phyloP scores from a whole-genome alignment of 352 stramenopile genomes.

The Heterotrichella gracilis region DNA sequence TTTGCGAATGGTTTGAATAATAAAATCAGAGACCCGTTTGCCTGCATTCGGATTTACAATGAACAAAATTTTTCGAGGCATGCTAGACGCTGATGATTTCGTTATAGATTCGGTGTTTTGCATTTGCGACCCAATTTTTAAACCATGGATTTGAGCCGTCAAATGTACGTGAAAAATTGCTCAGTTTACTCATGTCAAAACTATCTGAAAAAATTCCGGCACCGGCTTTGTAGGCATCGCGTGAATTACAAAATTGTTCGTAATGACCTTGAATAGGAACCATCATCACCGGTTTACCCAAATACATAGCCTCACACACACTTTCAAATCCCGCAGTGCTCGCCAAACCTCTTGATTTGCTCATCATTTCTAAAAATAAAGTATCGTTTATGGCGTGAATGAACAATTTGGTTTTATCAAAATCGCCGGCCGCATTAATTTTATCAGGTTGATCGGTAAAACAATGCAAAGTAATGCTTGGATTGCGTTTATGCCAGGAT shows the following conservation, averaged over 20 bases:
- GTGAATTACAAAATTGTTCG: constrained; percentile 8
- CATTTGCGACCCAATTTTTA: constrained; percentile 7
- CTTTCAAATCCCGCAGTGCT: not conserved
- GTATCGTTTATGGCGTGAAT: not conserved
- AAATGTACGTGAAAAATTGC: not conserved
- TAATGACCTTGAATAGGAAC: not conserved
- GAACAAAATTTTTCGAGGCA: not conserved
- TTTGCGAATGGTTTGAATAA: not conserved
- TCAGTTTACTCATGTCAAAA: not conserved
- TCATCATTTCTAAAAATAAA: constrained; percentile 7
- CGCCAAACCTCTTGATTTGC: not conserved
- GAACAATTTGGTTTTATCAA: constrained; percentile 6
- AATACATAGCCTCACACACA: not conserved
- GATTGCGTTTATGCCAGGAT: not conserved
- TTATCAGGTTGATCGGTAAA: not conserved
- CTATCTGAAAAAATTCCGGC: constrained; percentile 5
- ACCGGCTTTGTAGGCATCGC: not conserved
- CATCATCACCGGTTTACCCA: not conserved
- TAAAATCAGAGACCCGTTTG: not conserved
- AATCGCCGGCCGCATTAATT: not conserved
- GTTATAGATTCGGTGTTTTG: not conserved
- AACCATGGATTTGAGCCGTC: not conserved
- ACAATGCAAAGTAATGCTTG: not conserved
- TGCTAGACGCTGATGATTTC: not conserved
- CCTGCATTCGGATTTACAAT: not conserved